phyloP scores from a whole-genome alignment of 2,329 filamentous ascomycete genomes.

The Fusarium chaquense region DNA sequence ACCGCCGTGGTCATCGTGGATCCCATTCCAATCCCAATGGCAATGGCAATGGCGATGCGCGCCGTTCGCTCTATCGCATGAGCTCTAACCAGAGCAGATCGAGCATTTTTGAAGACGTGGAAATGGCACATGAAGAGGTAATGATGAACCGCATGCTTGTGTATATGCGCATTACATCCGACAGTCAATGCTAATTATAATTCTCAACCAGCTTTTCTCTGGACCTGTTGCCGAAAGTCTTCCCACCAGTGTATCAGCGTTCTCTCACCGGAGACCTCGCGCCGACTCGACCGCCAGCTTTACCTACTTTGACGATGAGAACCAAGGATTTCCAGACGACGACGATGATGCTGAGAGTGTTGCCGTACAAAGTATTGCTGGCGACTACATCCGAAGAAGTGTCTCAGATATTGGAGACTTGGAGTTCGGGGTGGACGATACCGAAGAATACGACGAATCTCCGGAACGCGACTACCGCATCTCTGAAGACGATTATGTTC shows the following conservation, averaged over 20 bases:
- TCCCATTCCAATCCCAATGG: constrained; percentile 41
- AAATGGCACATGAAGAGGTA: constrained; percentile 98
- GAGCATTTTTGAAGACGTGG: constrained; percentile 93
- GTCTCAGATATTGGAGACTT: constrained; percentile 57
- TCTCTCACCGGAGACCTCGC: constrained; percentile 83
- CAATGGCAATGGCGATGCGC: constrained; percentile 39
- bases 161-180: neutral
- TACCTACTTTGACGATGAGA: constrained; percentile 83
- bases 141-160: neutral
- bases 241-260: constrained; percentile 93
- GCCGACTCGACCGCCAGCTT: constrained; percentile 91
- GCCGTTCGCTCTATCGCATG: constrained; percentile 68
- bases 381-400: constrained; percentile 49
- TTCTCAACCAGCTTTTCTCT: constrained; percentile 75
- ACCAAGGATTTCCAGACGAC: constrained; percentile 53
- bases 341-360: constrained; percentile 49
- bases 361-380: constrained; percentile 36
- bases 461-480: constrained; percentile 57
- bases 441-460: constrained; percentile 56
- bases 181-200: constrained; percentile 6
- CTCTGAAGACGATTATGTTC: constrained; percentile 60
- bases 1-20: constrained; percentile 18
- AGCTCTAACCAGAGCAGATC: constrained; percentile 78
- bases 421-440: constrained; percentile 55
- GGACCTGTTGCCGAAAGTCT: constrained; percentile 95